Evolutionary conservation across 2,329 filamentous ascomycete species (phyloP).

Genomic region (Sordariomycetes sp.): DNA sequence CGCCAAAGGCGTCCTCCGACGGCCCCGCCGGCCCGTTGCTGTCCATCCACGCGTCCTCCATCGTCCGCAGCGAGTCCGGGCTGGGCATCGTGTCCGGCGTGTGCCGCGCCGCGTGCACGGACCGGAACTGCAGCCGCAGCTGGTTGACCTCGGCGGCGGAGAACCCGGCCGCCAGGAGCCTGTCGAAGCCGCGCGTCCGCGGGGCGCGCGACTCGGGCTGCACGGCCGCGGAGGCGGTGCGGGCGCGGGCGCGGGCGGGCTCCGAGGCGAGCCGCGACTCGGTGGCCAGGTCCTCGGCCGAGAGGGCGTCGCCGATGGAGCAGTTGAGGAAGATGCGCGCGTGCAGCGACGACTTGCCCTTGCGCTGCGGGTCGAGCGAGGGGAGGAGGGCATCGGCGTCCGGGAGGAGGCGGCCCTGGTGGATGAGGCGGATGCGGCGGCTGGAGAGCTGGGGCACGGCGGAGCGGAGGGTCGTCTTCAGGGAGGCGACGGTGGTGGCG

Average conservation of each 20-base stretch:
- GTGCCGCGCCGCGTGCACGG: conserved; percentile 70
- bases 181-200: conserved; percentile 66
- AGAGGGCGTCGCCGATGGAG: conserved; percentile 71
- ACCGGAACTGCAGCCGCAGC: conserved; percentile 78
- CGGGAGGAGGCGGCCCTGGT: conserved; percentile 75
- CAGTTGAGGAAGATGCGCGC: conserved; percentile 80
- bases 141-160: conserved; percentile 72
- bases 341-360: conserved; percentile 52
- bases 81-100: conserved; percentile 85
- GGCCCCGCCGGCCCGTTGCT: conserved; percentile 35
- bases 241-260: conserved; percentile 13
- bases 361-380: conserved; percentile 46
- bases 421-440: conserved; percentile 76
- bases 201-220: not conserved
- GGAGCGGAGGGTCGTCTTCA: conserved; percentile 73
- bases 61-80: conserved; percentile 59
- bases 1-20: conserved; percentile 20
- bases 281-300: conserved; percentile 54
- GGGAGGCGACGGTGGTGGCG: conserved; percentile 60
- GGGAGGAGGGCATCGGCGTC: conserved; percentile 59
- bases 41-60: conserved; percentile 92
- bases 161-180: conserved; percentile 73
- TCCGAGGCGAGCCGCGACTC: conserved; percentile 44
- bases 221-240: conserved; percentile 7
- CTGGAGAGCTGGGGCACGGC: conserved; percentile 52